Base-by-base conservation (phyloP, 2,329 filamentous ascomycete genomes). In the Fusarium gaditjirri region DNA sequence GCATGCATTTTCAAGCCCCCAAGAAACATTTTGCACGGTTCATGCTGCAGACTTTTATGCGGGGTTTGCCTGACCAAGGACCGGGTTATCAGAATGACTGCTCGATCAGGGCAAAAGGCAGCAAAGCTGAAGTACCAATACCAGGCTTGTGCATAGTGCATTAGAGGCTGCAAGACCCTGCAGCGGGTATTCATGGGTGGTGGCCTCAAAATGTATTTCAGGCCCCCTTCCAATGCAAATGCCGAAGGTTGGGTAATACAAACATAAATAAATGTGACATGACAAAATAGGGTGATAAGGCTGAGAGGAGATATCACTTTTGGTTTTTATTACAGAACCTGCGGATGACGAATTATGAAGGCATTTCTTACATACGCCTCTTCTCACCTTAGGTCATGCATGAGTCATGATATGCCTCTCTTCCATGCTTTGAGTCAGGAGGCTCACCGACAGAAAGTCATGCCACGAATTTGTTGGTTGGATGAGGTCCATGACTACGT, bases 101-200 rank as follows among this genome's bases (percentile, higher is more conserved):
- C 61, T 63, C 16, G n/a, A 29, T 21, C 39, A 64, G 38, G 57
- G 31, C 57, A 44, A 9, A 70, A 66, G 14, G 55, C 75, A n/a
- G 23, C 35, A 57, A 11, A 27, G 44, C 61, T 44, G 55, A 49
- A 33, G n/a, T 31, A 44, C 47, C 47, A 33, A 25, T 62, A 13
- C 60, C 13, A 39, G 44, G 44, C 27, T 43, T 43, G 35, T 46
- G 60, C 60, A 62, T 62, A 49, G 41, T 61, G 56, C 55, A 58
- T 58, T 52, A 58, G 33, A 63, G 56, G 56, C 38, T 56, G 41
- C 60, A 65, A 38, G 36, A 49, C 62, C 62, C 62, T 65, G 60
- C 60, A 65, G 49, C 42, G 60, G 47, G 29, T 56, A 27, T 36
- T n/a, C 61, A 27, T 49, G 44, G 29, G 44, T 53, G 43, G 33